Base-by-base conservation (phyloP, 148 eudicot genomes). In the Spergularia bocconei region DNA sequence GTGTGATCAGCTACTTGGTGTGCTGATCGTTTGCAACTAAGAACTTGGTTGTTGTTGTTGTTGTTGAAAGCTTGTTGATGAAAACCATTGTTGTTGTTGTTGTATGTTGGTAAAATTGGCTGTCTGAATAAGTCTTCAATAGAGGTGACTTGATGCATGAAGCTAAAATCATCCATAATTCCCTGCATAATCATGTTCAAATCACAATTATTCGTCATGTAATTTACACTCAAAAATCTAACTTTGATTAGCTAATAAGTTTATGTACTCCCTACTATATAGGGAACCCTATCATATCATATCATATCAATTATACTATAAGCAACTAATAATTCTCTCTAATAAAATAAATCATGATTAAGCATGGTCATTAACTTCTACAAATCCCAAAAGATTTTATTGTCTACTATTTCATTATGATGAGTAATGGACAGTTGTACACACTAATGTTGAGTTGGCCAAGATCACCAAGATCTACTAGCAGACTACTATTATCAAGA, bases 131-230 rank as follows among this genome's bases (percentile, higher is more conserved):
- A 66, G 5, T 88, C 87, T n/a, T 85, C 86, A 17, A 86, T 53
- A 67, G 90, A 77, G 80, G 83, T 81, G 54, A 78, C 76, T 52
- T 82, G 81, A 78, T 80, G 79, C 5, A 77, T 50, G 79, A 86
- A 88, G 72, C 84, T 66, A 67, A 78, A 54, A 69, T 90, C 89
- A 70, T 85, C 91, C 86, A 86, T 86, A 84, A 85, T 77, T 75
- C 84, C 91, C 93, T 90, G 74, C 48, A 64, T 44, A 44, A 44
- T 9, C 7, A 44, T 44, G 10, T 44, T 44, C 48, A 44, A 44
- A 44, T 44, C 48, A 44, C 8, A 6, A 44, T 44, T 44, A 44
- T 4, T 44, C 10, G 4, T 44, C 48, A 44, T 44, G 48, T 44
- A 44, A 44, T 44, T 6, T 0, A 44, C 48, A 44, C 48, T 29